Conservation (phyloP, 1,139 yeast genomes). For the Yamadazyma atmosphaerica region DNA sequence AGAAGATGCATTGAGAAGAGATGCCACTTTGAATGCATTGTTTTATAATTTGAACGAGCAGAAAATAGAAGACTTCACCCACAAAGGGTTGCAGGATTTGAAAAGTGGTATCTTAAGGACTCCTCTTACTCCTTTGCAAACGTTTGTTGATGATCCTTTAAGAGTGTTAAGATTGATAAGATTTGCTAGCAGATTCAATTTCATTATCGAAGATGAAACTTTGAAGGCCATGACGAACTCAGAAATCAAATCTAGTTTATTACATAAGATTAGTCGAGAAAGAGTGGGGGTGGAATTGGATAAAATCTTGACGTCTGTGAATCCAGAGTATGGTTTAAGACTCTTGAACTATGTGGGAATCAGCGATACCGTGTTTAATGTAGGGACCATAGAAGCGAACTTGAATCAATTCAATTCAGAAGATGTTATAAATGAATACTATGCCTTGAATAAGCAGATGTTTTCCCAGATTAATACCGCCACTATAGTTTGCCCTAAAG, state of each 20-base stretch:
- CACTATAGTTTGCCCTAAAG: conserved; percentile 22
- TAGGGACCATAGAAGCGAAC: conserved; percentile 24
- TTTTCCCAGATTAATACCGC: conserved; percentile 19
- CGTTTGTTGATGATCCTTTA: conserved; percentile 91
- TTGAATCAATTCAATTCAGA: conserved; percentile 6
- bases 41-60: conserved; percentile 75
- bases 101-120: conserved; percentile 73
- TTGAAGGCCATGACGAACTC: conserved; percentile 63
- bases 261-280: conserved; percentile 81
- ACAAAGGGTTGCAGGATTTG: conserved; percentile 71
- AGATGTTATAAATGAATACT: conserved; percentile 4
- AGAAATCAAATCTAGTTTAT: conserved; percentile 58
- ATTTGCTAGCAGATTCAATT: conserved; percentile 80
- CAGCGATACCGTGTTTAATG: conserved; percentile 57
- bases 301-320: conserved; percentile 65
- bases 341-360: conserved; percentile 57
- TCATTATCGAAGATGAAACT: conserved; percentile 60
- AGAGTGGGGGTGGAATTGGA: conserved; percentile 85
- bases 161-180: conserved; percentile 82
- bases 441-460: conserved; percentile 5
- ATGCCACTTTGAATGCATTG: conserved; percentile 90
- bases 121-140: conserved; percentile 79
- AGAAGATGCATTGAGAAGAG: conserved; percentile 90
- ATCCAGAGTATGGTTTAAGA: conserved; percentile 65
- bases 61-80: conserved; percentile 82